These are phyloP conservation scores for Fusarium brevicatenulatum DNA, from an alignment of 2,329 filamentous ascomycete species.

Conservation along the genomic window DNA sequence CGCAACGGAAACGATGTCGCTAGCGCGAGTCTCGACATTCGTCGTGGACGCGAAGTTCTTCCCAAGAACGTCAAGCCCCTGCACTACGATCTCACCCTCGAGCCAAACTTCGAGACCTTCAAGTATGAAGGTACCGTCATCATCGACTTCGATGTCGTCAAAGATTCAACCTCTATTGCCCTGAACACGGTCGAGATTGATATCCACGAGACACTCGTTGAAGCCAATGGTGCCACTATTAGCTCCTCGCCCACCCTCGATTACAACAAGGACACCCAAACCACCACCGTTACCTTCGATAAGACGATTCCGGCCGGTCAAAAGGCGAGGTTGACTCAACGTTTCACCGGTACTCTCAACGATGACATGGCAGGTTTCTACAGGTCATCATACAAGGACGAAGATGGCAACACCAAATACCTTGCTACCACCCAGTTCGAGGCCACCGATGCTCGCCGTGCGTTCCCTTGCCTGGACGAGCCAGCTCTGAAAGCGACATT, in stretches of 20 bases:
- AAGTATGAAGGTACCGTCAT: conserved; percentile 85
- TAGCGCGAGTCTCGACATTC: conserved; percentile 41
- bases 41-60: conserved; percentile 76
- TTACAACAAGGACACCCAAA: conserved; percentile 83
- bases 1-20: conserved; percentile 40
- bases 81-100: conserved; percentile 91
- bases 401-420: conserved; percentile 81
- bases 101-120: conserved; percentile 89
- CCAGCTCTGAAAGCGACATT: conserved; percentile 93
- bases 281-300: conserved; percentile 82
- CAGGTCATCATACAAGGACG: conserved; percentile 88
- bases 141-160: conserved; percentile 86
- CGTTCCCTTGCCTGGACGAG: conserved; percentile 97
- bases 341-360: conserved; percentile 82
- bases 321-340: conserved; percentile 71
- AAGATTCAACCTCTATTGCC: conserved; percentile 86
- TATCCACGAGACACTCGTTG: conserved; percentile 70
- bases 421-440: conserved; percentile 97
- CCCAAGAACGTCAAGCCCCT: conserved; percentile 91
- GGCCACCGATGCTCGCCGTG: conserved; percentile 89
- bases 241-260: conserved; percentile 60
- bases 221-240: conserved; percentile 60
- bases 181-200: conserved; percentile 90
- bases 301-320: conserved; percentile 76
- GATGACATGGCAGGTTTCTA: conserved; percentile 99